phyloP scores from a whole-genome alignment of 2,329 filamentous ascomycete genomes.

The Chaetomiaceae sp. region DNA sequence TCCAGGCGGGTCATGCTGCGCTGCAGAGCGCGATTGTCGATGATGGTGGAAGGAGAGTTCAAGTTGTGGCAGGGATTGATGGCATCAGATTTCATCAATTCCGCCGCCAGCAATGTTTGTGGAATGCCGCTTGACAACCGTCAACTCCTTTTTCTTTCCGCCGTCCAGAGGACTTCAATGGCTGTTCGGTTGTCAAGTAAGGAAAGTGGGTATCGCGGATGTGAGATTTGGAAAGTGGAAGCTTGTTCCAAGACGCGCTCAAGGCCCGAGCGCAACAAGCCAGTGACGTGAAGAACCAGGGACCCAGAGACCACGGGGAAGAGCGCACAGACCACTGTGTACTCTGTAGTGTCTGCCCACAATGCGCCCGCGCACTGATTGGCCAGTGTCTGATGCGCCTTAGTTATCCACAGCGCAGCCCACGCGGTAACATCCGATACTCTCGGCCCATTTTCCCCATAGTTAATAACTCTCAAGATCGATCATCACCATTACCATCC shows the following conservation, averaged over 20 bases:
- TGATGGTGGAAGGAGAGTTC: slow-evolving; percentile 3
- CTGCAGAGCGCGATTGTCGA: slow-evolving; percentile 8
- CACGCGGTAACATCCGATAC: slow-evolving; percentile 16
- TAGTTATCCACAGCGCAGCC: slow-evolving; percentile 7
- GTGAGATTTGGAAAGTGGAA: not conserved
- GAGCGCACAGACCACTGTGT: not conserved
- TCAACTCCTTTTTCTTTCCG: not conserved
- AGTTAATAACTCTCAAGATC: too few relatives aligned
- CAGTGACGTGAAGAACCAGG: slow-evolving; percentile 17
- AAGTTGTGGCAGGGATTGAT: slow-evolving; percentile 1
- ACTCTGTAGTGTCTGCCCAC: too few relatives aligned
- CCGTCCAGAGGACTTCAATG: slow-evolving; percentile 3
- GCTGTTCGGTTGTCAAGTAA: not conserved
- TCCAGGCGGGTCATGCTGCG: slow-evolving; percentile 21
- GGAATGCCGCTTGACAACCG: not conserved
- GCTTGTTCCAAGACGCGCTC: slow-evolving; percentile 16
- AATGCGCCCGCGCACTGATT: slow-evolving; percentile 7
- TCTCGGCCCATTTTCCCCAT: slow-evolving; percentile 1
- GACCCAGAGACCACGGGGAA: too few relatives aligned
- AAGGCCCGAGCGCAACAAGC: not conserved
- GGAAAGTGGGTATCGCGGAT: not conserved
- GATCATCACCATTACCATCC: not conserved
- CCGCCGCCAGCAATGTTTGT: not conserved
- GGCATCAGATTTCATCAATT: slow-evolving; percentile 12
- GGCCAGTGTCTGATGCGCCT: too few relatives aligned